These are phyloP conservation scores for Trypanosoma vivax DNA, from an alignment of 208 protist species.

Conservation along the genomic window DNA sequence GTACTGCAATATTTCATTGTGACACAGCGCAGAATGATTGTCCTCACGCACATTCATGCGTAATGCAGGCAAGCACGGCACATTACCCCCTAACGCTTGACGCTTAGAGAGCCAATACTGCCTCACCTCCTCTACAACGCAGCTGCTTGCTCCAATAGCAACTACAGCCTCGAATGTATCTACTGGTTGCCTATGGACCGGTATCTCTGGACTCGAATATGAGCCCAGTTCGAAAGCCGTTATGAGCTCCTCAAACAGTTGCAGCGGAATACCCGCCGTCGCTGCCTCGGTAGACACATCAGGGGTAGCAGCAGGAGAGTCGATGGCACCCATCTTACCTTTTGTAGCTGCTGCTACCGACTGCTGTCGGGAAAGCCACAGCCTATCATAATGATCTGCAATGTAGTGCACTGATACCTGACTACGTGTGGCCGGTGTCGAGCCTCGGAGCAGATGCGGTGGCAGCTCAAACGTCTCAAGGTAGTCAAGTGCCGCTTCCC, in stretches of 20 bases:
- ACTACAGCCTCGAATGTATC: constrained; percentile 19
- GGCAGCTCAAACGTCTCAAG: constrained; percentile 33
- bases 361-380: constrained; percentile 40
- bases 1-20: constrained; percentile 49
- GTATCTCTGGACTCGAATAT: constrained; percentile 33
- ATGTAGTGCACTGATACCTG: constrained; percentile 32
- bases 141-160: constrained; percentile 15
- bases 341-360: constrained; percentile 23
- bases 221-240: constrained; percentile 54
- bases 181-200: constrained; percentile 32
- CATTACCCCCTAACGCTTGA: constrained; percentile 30
- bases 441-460: constrained; percentile 18
- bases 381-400: constrained; percentile 52
- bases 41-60: constrained; percentile 48
- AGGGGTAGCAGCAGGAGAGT: constrained; percentile 12
- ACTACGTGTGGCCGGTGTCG: constrained; percentile 5
- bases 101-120: constrained; percentile 71
- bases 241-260: constrained; percentile 53
- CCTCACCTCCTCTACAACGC: constrained; percentile 45
- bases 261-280: constrained; percentile 11
- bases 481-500: constrained; percentile 29
- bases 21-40: constrained; percentile 45
- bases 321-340: constrained; percentile 41
- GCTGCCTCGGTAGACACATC: background rate
- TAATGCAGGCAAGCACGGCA: constrained; percentile 63